Percentiles rank a stretch among this genome's conserved stretches.
Evolutionary conservation across 108 stramenopile genomes (phyloP).

Genomic region (Skeletonema tropicum): DNA sequence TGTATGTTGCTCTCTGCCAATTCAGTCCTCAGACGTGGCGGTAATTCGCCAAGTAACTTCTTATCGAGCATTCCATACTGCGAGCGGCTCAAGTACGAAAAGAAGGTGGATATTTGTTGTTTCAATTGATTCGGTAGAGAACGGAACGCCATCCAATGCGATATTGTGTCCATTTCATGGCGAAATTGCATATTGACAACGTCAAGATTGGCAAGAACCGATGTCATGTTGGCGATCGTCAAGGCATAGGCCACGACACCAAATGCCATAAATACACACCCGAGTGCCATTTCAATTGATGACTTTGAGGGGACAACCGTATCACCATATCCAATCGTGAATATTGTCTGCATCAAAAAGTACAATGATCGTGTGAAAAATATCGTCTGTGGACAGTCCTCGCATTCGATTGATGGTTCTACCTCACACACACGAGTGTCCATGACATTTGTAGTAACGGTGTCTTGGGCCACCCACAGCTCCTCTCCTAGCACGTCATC

Average conservation of each 20-base stretch:
- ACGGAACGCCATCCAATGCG: slow-evolving; percentile 42
- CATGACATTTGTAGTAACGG: slow-evolving; percentile 47
- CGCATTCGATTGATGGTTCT: slow-evolving; percentile 19
- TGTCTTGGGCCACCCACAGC: slow-evolving; percentile 38
- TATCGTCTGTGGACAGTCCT: slow-evolving; percentile 46
- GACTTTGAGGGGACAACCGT: slow-evolving; percentile 51
- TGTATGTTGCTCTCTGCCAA: slow-evolving; percentile 25
- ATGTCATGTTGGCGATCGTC: slow-evolving; percentile 67
- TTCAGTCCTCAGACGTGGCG: slow-evolving; percentile 28
- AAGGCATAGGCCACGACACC: slow-evolving; percentile 54
- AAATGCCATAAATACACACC: slow-evolving; percentile 49
- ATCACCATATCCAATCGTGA: slow-evolving; percentile 69
- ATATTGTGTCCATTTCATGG: slow-evolving; percentile 56
- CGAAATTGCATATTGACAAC: slow-evolving; percentile 55
- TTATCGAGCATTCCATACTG: slow-evolving; percentile 58
- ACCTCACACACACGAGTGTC: slow-evolving; percentile 33
- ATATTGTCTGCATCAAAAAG: slow-evolving; percentile 62
- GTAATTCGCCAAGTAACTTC: slow-evolving; percentile 48
- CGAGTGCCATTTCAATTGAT: slow-evolving; percentile 45
- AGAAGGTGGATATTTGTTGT: slow-evolving; percentile 38
- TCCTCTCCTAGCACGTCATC: slow-evolving; percentile 33
- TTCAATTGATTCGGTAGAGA: slow-evolving; percentile 39
- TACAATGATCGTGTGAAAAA: slow-evolving; percentile 48
- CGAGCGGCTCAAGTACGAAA: slow-evolving; percentile 49
- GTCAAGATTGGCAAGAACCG: slow-evolving; percentile 59